Conservation (phyloP, 73 alveolate species). For the Tetrahymena borealis region DNA sequence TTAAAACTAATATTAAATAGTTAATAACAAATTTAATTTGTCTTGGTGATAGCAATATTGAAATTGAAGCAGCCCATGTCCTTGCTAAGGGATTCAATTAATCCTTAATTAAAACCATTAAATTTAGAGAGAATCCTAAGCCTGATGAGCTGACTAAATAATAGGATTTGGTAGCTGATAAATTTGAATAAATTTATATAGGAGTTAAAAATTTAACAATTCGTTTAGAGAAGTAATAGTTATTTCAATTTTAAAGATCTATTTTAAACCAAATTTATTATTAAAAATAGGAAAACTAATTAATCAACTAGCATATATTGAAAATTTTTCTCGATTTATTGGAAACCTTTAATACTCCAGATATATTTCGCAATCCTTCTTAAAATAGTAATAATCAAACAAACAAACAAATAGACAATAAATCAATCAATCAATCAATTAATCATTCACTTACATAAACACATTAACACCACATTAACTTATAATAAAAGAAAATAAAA, state of each 20-base stretch:
- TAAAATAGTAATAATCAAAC: too few species aligned
- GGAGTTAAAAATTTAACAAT: conserved; percentile 91
- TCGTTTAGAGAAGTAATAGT: conserved; percentile 76
- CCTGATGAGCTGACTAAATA: conserved; percentile 95
- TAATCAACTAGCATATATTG: neutral
- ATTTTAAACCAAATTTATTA: neutral
- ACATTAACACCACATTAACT: too few species aligned
- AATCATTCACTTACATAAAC: too few species aligned
- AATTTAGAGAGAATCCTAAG: conserved; percentile 95
- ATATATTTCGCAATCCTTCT: too few species aligned
- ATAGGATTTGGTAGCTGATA: conserved; percentile 85
- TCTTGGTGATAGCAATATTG: conserved; percentile 97
- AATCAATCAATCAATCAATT: too few species aligned
- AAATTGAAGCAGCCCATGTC: conserved; percentile 97
- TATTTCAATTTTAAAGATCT: neutral
- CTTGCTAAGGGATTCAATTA: conserved; percentile 65
- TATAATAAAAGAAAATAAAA: too few species aligned
- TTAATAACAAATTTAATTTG: conserved; percentile 89
- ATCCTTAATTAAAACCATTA: conserved; percentile 95
- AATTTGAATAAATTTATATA: conserved; percentile 85
- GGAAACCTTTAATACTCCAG: too few species aligned
- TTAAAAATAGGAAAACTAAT: neutral
- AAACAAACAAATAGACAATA: too few species aligned
- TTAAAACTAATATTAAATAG: conserved; percentile 17
- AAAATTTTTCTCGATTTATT: too few species aligned